Percentiles rank a stretch among this genome's conserved stretches.
These are phyloP conservation scores for Zelopaecilomyces penicillatus DNA, from an alignment of 2,329 filamentous ascomycete genomes.

Conservation along the genomic window DNA sequence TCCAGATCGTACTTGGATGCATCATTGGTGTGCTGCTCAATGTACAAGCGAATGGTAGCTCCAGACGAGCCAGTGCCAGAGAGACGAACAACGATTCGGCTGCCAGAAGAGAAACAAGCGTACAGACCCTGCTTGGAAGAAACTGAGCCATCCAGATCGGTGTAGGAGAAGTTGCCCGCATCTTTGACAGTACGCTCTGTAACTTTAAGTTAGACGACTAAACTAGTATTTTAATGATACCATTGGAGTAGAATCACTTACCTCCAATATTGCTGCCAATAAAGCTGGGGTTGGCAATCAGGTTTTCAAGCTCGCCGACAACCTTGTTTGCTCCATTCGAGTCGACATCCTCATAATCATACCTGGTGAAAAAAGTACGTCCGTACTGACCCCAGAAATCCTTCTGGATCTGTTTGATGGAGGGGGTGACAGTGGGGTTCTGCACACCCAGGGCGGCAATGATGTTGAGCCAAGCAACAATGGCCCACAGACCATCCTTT, in stretches of 20 bases:
- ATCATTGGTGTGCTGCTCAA: conserved; percentile 90
- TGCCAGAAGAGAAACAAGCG: conserved; percentile 88
- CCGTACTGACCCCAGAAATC: conserved; percentile 97
- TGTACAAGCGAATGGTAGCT: conserved; percentile 92
- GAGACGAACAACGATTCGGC: conserved; percentile 87
- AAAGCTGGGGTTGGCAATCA: conserved; percentile 67
- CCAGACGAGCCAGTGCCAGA: conserved; percentile 93
- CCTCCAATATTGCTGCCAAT: conserved; percentile 74
- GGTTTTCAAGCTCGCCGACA: conserved; percentile 67
- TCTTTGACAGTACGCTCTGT: conserved; percentile 70
- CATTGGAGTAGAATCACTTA: conserved; percentile 22
- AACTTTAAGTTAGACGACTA: conserved; percentile 3
- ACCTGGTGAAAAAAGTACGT: conserved; percentile 97
- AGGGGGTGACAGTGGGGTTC: conserved; percentile 70
- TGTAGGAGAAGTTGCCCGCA: conserved; percentile 96
- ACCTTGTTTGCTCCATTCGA: conserved; percentile 86
- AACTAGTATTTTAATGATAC: conserved; percentile 8
- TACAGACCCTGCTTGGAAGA: conserved; percentile 94
- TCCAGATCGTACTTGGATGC: conserved; percentile 68
- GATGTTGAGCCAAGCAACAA: conserved; percentile 97
- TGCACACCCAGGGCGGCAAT: conserved; percentile 87
- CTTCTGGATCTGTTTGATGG: conserved; percentile 91
- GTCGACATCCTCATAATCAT: conserved; percentile 96
- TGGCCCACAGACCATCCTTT: conserved; percentile 97
- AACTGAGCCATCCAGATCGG: conserved; percentile 93